These are phyloP conservation scores for Lipomyces starkeyi DNA, from an alignment of 805 yeast species.

Conservation along the genomic window DNA sequence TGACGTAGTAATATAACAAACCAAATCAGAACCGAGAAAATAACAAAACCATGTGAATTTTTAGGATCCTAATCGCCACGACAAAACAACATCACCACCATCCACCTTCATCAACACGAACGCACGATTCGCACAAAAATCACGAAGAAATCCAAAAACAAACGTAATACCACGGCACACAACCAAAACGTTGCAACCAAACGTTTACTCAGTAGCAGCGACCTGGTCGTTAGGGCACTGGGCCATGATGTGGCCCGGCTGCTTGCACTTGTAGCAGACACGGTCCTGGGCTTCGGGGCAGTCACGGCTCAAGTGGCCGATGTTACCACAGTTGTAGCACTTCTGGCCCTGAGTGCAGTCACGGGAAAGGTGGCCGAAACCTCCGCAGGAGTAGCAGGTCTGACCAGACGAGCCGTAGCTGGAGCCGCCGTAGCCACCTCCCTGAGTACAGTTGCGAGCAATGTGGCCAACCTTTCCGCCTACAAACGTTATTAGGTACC, in stretches of 20 bases:
- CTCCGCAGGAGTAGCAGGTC: slow-evolving; percentile 91
- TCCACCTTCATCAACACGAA: background rate
- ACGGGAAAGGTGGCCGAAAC: slow-evolving; percentile 82
- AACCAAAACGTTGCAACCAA: background rate
- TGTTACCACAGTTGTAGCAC: slow-evolving; percentile 91
- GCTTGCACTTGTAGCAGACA: slow-evolving; percentile 76
- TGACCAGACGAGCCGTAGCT: slow-evolving; percentile 88
- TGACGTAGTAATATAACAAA: background rate
- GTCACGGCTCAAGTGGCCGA: slow-evolving; percentile 85
- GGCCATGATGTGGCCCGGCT: slow-evolving; percentile 85
- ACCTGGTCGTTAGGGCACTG: slow-evolving; percentile 64
- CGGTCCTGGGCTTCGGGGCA: slow-evolving; percentile 67
- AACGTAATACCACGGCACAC: slow-evolving; percentile 4
- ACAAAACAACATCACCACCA: background rate
- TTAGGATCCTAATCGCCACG: slow-evolving; percentile 2
- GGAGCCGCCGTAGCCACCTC: slow-evolving; percentile 53
- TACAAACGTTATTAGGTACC: slow-evolving; percentile 41
- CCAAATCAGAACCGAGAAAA: background rate
- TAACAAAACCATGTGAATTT: background rate
- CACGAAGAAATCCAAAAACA: slow-evolving; percentile 6
- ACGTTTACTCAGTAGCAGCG: slow-evolving; percentile 25
- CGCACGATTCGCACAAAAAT: background rate
- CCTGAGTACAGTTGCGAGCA: slow-evolving; percentile 75
- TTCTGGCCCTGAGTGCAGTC: slow-evolving; percentile 75
- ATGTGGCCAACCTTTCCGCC: slow-evolving; percentile 85